phyloP scores from a whole-genome alignment of 495 filamentous ascomycete species.

The Patellaria atrata region DNA sequence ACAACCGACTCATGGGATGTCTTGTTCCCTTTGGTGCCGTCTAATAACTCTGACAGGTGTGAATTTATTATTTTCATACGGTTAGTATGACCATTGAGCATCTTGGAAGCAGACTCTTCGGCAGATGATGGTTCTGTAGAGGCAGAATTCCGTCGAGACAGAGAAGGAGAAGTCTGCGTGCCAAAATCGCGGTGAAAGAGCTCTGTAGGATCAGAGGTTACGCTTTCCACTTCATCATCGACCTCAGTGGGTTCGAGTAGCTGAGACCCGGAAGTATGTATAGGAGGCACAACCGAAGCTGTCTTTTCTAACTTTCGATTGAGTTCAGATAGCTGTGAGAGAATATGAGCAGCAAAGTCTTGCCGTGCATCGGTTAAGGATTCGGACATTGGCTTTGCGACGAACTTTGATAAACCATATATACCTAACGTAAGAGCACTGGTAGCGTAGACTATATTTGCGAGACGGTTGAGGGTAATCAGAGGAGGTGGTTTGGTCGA shows the following conservation, averaged over 20 bases:
- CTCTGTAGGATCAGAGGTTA: slow-evolving; percentile 61
- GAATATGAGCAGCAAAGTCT: slow-evolving; percentile 54
- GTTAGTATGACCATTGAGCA: slow-evolving; percentile 29
- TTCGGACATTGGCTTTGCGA: slow-evolving; percentile 71
- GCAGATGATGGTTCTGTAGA: slow-evolving; percentile 4
- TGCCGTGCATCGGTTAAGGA: slow-evolving; percentile 64
- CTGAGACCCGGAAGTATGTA: too few species aligned
- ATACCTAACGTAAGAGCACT: slow-evolving; percentile 52
- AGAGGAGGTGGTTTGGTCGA: slow-evolving; percentile 57
- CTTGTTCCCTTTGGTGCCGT: slow-evolving; percentile 18
- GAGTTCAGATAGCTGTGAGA: slow-evolving; percentile 48
- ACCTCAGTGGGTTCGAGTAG: slow-evolving; percentile 16
- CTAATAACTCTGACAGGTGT: slow-evolving; percentile 40
- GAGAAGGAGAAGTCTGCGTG: slow-evolving; percentile 60
- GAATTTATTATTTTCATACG: slow-evolving; percentile 35
- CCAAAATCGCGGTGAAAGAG: slow-evolving; percentile 84
- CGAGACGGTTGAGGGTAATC: slow-evolving; percentile 56
- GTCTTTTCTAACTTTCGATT: slow-evolving; percentile 57
- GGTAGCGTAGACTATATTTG: slow-evolving; percentile 66
- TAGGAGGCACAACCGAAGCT: slow-evolving; percentile 52
- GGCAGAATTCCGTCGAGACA: slow-evolving; percentile 26
- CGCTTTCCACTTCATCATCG: slow-evolving; percentile 28
- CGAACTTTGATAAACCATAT: slow-evolving; percentile 69
- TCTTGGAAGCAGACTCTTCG: slow-evolving; percentile 2
- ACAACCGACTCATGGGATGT: slow-evolving; percentile 10